Base-by-base conservation (phyloP, 306 rosid genomes). In the Cucurbita maxima region DNA sequence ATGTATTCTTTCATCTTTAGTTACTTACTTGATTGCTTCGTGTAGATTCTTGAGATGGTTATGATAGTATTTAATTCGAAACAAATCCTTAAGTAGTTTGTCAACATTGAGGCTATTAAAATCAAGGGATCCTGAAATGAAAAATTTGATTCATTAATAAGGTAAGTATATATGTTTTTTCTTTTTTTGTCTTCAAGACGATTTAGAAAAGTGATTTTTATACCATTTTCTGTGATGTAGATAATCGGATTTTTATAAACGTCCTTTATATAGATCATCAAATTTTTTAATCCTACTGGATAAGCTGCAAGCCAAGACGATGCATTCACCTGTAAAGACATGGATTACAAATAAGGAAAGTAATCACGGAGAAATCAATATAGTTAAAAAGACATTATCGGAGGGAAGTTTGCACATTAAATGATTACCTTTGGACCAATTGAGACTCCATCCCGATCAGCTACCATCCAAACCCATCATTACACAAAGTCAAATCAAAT, bases 181-280 rank as follows among this genome's bases (percentile, higher is more conserved):
- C 2, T 3, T 30, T 30, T 30, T 30, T 30, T 30, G 34, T 30
- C 34, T 30, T 30, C 34, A 25, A 25, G 25, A 25, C 1, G 2
- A 30, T 30, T 3, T 30, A 30, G 2, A 30, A 30, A 30, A 30
- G 34, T 30, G 34, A 30, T 2, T 15, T 0, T 7, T 6, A 8
- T 36, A 87, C 88, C 88, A 76, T 84, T 87, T 71, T 87, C 90
- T 16, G 85, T 87, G 19, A 87, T 85, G 56, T 83, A 87, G 43
- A 78, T 63, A 15, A 62, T 36, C 7, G 85, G 82, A 76, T 75
- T 76, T 19, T 76, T 36, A 20, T 78, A 78, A 36, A 66, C 64
- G 6, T 8, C n/a, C 72, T 82, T 76, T 14, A 36, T 76, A 25
- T 82, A 44, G 12, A 79, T 59, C 82, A 82, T 56, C 11, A 79